A percentile compares a stretch with the other conserved stretches of the same genome.
Evolutionary conservation across 192 early-diverging fungal genomes (phyloP).

Genomic region (Allomyces macrogynus): DNA sequence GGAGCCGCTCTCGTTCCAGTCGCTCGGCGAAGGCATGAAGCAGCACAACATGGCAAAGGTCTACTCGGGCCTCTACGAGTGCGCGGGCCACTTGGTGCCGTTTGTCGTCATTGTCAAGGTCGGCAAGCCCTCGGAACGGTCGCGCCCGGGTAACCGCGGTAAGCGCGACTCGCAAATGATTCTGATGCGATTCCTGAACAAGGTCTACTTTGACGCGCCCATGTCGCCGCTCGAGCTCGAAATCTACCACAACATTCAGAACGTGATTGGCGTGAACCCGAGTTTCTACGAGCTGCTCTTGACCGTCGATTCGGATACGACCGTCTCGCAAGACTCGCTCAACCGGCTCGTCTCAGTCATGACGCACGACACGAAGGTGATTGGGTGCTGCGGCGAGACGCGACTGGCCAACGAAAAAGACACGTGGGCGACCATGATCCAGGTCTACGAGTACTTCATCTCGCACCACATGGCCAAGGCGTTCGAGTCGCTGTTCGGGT

Average conservation of each 20-base stretch:
- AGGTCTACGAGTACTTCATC: slow-evolving; percentile 84
- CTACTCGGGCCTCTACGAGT: slow-evolving; percentile 85
- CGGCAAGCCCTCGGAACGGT: slow-evolving; percentile 65
- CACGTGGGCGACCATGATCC: slow-evolving; percentile 90
- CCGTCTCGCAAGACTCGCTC: slow-evolving; percentile 64
- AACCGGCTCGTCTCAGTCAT: slow-evolving; percentile 74
- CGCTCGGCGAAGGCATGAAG: slow-evolving; percentile 72
- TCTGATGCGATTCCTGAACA: slow-evolving; percentile 78
- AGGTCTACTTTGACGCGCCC: slow-evolving; percentile 70
- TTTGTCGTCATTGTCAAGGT: slow-evolving; percentile 88
- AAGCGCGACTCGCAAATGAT: slow-evolving; percentile 96
- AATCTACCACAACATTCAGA: slow-evolving; percentile 90
- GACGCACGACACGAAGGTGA: slow-evolving; percentile 55
- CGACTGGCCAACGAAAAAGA: slow-evolving; percentile 71
- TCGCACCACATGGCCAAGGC: slow-evolving; percentile 83
- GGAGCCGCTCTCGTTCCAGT: slow-evolving; percentile 57
- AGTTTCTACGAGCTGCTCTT: slow-evolving; percentile 57
- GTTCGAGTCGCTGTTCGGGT: slow-evolving; percentile 60
- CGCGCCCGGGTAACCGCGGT: slow-evolving; percentile 83
- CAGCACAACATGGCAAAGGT: slow-evolving; percentile 90
- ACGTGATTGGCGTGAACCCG: slow-evolving; percentile 80
- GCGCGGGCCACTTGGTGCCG: slow-evolving; percentile 70
- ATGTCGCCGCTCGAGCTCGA: slow-evolving; percentile 92
- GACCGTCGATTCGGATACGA: slow-evolving; percentile 65
- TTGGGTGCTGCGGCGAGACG: slow-evolving; percentile 89